A percentile compares a stretch with the other conserved stretches of the same genome.
These are phyloP conservation scores for Hypoxylon intermedium DNA, from an alignment of 495 filamentous ascomycete genomes.

Conservation along the genomic window DNA sequence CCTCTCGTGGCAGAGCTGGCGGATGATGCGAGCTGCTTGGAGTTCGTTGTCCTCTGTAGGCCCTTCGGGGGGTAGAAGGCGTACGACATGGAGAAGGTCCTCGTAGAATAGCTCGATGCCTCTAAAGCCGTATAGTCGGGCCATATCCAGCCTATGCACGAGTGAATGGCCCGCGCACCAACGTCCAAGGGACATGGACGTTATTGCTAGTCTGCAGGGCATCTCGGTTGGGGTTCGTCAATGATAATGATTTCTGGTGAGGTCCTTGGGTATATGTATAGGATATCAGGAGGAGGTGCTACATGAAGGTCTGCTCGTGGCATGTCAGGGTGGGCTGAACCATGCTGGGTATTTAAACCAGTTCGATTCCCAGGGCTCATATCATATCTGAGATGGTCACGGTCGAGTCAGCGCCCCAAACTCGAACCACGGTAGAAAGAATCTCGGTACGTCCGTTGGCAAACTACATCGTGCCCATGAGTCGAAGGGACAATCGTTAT, in stretches of 20 bases:
- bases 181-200: slow-evolving; percentile 77
- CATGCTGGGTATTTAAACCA: background rate
- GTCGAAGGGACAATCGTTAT: background rate
- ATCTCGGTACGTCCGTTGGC: background rate
- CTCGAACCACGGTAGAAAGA: background rate
- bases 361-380: background rate
- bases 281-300: background rate
- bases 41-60: slow-evolving; percentile 55
- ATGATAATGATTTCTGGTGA: no score
- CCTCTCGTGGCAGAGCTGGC: slow-evolving; percentile 62
- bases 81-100: slow-evolving; percentile 71
- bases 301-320: background rate
- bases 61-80: slow-evolving; percentile 38
- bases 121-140: slow-evolving; percentile 67
- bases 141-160: slow-evolving; percentile 68
- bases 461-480: background rate
- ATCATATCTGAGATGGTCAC: no score
- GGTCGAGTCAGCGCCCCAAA: no score
- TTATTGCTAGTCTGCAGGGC: slow-evolving; percentile 60
- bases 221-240: no score
- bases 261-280: no score
- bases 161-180: slow-evolving; percentile 63
- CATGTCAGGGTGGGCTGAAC: background rate
- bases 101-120: slow-evolving; percentile 84
- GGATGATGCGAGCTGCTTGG: slow-evolving; percentile 64